phyloP scores from a whole-genome alignment of 192 early-diverging fungal genomes.

The Backusella australiensis region DNA sequence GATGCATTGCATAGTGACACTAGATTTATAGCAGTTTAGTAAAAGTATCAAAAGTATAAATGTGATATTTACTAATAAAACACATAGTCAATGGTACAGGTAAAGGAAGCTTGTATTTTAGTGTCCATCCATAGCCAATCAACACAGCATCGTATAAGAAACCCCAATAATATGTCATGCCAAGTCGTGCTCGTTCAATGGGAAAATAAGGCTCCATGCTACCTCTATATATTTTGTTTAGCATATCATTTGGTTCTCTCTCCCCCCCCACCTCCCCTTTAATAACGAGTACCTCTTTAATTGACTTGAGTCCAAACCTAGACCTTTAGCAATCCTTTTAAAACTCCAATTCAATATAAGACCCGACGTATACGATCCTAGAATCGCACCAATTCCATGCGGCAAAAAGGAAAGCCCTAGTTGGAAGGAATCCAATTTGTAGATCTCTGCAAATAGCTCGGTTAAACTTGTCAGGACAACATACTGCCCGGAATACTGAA shows the following conservation, averaged over 20 bases:
- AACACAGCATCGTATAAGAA: neutral
- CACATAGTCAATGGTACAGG: conserved; percentile 4
- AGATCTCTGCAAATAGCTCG: neutral
- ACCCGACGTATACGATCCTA: neutral
- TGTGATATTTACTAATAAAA: conserved; percentile 16
- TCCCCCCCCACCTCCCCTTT: neutral
- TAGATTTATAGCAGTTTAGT: neutral
- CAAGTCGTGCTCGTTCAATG: conserved; percentile 20
- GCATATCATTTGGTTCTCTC: no score
- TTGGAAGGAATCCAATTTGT: neutral
- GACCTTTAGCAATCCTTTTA: no score
- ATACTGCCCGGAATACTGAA: neutral
- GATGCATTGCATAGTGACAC: neutral
- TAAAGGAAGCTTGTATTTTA: conserved; percentile 10
- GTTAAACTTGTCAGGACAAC: neutral
- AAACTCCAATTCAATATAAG: neutral
- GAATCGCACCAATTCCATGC: neutral
- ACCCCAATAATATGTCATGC: conserved; percentile 7
- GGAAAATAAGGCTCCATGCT: neutral
- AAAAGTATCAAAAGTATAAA: no score
- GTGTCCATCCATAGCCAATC: conserved; percentile 18
- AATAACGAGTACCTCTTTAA: neutral
- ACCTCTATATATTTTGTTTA: neutral
- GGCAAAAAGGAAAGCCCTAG: neutral
- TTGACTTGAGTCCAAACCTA: neutral